Evolutionary conservation across 176 grass and related monocot species (phyloP), one percentile per base, ranked within the genome.

Genomic region (Eleusine coracana): DNA sequence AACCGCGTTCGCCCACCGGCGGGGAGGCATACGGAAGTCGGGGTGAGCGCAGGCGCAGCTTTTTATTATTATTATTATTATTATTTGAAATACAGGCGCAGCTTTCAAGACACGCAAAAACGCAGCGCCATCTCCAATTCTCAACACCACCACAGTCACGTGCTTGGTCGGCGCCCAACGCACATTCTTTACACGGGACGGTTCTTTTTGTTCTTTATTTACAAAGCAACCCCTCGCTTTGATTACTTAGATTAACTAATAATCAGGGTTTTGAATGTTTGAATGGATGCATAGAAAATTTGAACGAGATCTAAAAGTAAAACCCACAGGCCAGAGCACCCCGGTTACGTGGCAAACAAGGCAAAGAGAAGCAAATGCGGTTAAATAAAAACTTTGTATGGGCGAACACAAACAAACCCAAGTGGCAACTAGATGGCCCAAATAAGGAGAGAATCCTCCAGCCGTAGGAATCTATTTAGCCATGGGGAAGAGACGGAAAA

Each of bases 101-200:
- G 62, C 73, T 34, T 41, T 75, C 62, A 63, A 79, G 75, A 56
- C 75, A 86, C 84, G 84, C 58, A 15, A 69, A n/a, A 61, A 61
- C 58, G 58, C 58, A 27, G 58, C 36, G 27, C 10, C 13, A 15
- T 68, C 66, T 60, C 58, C 58, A 27, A 3, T 61, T 61, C 18
- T 56, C 18, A 16, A 18, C 55, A n/a, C 52, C 3, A 20, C 10
- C 28, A 21, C 23, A 28, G 45, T 60, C 58, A 80, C 77, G 76
- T 79, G 84, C 84, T 51, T 86, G 76, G 84, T 79, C 76, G 75
- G 75, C 38, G 75, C 14, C 83, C 13, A 10, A 52, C 52, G 54
- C 39, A 70, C 15, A 17, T 17, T 18, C 41, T 71, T 70, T 27
- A 4, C 38, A 2, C 27, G 31, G 31, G 31, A 34, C 21, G 21